Conservation (phyloP, 495 filamentous ascomycete species). For the Neurospora sp. region DNA sequence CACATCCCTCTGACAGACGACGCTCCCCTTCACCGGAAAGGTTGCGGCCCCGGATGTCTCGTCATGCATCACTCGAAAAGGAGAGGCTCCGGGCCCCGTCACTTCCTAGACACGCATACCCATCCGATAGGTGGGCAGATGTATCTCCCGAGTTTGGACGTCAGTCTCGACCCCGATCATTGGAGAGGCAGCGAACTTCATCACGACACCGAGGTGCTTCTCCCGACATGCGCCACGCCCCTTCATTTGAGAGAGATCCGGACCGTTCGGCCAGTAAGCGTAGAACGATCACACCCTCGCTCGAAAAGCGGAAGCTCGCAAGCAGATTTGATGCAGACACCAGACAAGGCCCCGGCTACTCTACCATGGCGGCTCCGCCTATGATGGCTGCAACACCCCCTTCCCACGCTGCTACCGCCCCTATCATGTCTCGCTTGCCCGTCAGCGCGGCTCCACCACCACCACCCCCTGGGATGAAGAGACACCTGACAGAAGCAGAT, state of each 20-base stretch:
- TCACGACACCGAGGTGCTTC: constrained; percentile 3
- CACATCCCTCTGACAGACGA: constrained; percentile 9
- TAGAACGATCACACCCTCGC: background rate
- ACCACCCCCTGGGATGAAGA: background rate
- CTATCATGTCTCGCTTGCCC: background rate
- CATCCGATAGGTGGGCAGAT: background rate
- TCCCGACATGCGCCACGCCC: constrained; percentile 14
- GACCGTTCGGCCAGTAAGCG: background rate
- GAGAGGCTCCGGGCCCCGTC: background rate
- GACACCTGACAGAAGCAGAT: background rate
- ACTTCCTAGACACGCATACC: background rate
- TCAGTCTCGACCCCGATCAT: constrained; percentile 2
- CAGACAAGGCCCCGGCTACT: constrained; percentile 10
- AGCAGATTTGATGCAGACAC: constrained; percentile 34
- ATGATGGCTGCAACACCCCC: constrained; percentile 11
- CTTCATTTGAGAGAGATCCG: constrained; percentile 31
- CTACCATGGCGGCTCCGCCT: constrained; percentile 6
- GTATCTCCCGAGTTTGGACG: background rate
- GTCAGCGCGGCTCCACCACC: background rate
- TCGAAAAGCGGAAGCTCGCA: constrained; percentile 14
- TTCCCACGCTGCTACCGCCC: constrained; percentile 14
- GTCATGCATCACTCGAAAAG: constrained; percentile 7
- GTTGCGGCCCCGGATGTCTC: background rate
- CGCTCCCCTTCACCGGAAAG: constrained; percentile 12
- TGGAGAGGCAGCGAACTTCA: constrained; percentile 5